Base-by-base conservation (phyloP, 768 basidiomycete genomes). In the Fistulinella prunicolor region DNA sequence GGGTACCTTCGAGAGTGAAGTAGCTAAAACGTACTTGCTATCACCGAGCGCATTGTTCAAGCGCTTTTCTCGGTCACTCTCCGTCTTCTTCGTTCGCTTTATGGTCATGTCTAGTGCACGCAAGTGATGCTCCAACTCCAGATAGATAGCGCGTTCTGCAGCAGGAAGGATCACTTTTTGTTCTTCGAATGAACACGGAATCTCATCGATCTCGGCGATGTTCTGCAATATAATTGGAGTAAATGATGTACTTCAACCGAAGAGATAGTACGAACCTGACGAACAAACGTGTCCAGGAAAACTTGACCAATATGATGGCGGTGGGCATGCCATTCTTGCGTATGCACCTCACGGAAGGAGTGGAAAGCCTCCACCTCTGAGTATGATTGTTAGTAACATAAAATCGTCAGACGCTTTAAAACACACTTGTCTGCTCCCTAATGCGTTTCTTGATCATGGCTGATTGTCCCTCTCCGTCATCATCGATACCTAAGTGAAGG, bases 171-270 rank as follows among this genome's bases (percentile, higher is more conserved):
- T 69, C 21, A 95, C 80, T 22, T 73, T 71, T 55, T 83, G 75
- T 23, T 83, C 69, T 47, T 86, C 73, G 50, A 76, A 78, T 0
- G 77, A 77, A 70, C 83, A 90, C 2, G 88, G 87, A 47, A 97
- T 97, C 69, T 97, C 94, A 51, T 94, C 93, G 47, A 96, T 97
- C 70, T 97, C 94, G 9, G 94, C 93, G 42, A 94, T 83, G 60
- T 96, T 96, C 86, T 96, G 57, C 16, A 26, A 40, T 10, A 19
- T 21, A 9, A 22, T 52, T 26, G 52, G 16, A 57, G 48, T 43
- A 57, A 58, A 43, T 37, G 26, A 26, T 6, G 24, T 34, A 35
- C 39, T 48, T 44, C 21, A 16, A 24, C 2, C 10, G 41, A 36
- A 20, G 26, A 26, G 44, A 38, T 2, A 26, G 14, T 46, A 49